phyloP scores from a whole-genome alignment of 441 rosid genomes.

The Metrosideros polymorpha region DNA sequence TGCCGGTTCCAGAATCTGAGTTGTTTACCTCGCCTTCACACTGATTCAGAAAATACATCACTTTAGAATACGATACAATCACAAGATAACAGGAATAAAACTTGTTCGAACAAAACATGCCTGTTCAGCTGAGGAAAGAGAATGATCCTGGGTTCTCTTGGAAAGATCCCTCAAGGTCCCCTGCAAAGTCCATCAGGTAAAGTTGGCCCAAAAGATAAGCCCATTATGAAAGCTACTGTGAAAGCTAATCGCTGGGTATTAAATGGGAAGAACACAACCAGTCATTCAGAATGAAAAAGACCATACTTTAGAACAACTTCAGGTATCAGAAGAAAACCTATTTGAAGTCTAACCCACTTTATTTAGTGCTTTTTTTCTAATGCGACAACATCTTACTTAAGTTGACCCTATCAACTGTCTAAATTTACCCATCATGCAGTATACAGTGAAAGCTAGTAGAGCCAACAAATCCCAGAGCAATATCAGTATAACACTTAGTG shows the following conservation, averaged over 20 bases:
- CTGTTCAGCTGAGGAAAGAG: conserved; percentile 35
- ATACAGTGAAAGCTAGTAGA: neutral
- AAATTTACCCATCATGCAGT: neutral
- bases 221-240: neutral
- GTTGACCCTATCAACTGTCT: neutral
- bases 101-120: conserved; percentile 9
- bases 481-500: neutral
- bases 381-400: neutral
- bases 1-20: conserved; percentile 28
- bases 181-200: conserved; percentile 18
- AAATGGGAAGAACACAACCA: neutral
- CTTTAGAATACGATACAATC: neutral
- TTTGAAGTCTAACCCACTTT: neutral
- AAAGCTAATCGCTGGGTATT: neutral
- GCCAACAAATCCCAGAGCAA: neutral
- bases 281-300: neutral
- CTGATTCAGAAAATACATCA: conserved; percentile 13
- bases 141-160: conserved; percentile 45
- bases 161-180: conserved; percentile 64
- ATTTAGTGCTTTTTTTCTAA: neutral
- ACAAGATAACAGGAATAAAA: neutral
- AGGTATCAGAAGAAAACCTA: neutral
- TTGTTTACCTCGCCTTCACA: conserved; percentile 41
- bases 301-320: neutral
- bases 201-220: neutral